Conservation (phyloP, 139 green algal genomes). For the Chlamydomonas asymmetrica region DNA sequence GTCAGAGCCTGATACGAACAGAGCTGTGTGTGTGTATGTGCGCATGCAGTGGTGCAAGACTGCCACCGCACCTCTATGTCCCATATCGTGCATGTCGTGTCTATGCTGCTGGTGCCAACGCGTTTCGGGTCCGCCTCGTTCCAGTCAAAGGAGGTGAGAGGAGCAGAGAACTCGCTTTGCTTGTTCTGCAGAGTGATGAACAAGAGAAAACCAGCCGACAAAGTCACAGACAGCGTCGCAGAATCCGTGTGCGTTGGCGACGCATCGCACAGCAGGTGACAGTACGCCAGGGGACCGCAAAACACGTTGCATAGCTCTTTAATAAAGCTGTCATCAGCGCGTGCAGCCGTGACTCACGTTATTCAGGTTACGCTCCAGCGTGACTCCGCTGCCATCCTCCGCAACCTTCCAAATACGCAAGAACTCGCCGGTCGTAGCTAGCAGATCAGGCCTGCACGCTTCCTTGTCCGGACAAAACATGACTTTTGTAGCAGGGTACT, state of each 20-base stretch:
- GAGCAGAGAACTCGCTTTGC: slow-evolving; percentile 85
- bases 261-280: too few relatives aligned
- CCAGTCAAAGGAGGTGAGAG: slow-evolving; percentile 98
- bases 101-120: slow-evolving; percentile 91
- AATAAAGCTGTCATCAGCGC: too few relatives aligned
- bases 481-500: slow-evolving; percentile 95
- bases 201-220: background rate
- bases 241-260: too few relatives aligned
- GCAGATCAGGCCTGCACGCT: slow-evolving; percentile 72
- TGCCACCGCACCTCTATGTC: slow-evolving; percentile 79
- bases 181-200: slow-evolving; percentile 64
- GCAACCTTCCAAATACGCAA: slow-evolving; percentile 89
- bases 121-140: slow-evolving; percentile 86
- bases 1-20: too few relatives aligned
- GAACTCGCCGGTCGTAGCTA: slow-evolving; percentile 91
- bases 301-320: too few relatives aligned
- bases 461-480: slow-evolving; percentile 83
- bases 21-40: background rate
- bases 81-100: slow-evolving; percentile 98
- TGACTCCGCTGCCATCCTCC: slow-evolving; percentile 62
- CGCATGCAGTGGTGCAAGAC: background rate
- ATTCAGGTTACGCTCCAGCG: slow-evolving; percentile 76
- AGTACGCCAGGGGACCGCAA: too few relatives aligned
- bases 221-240: too few relatives aligned
- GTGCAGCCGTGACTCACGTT: slow-evolving; percentile 33